Evolutionary conservation across 495 filamentous ascomycete genomes (phyloP).

Genomic region (Daldinia caldariorum): DNA sequence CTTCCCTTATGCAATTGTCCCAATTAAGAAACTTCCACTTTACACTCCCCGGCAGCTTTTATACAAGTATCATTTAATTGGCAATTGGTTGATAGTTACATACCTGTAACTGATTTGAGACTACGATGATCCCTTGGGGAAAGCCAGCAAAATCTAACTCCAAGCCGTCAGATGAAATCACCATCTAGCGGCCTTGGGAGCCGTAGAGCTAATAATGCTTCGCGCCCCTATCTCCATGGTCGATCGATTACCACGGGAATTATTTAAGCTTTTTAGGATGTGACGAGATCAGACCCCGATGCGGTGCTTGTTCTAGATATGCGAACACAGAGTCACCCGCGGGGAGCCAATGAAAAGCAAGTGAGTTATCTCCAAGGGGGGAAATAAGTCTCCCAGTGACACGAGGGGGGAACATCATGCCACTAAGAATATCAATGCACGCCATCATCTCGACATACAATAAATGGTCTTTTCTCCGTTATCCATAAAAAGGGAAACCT

Average conservation of each 20-base stretch:
- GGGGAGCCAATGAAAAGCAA: constrained; percentile 29
- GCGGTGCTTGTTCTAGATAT: constrained; percentile 21
- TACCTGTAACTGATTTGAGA: neutral
- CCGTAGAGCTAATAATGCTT: constrained; percentile 17
- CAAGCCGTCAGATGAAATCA: constrained; percentile 24
- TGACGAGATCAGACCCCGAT: constrained; percentile 28
- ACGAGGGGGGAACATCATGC: constrained; percentile 14
- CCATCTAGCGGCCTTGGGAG: constrained; percentile 6
- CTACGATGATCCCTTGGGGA: neutral
- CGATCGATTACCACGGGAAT: constrained; percentile 30
- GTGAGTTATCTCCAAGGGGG: constrained; percentile 27
- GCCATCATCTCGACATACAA: constrained; percentile 10
- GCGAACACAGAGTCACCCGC: constrained; percentile 7
- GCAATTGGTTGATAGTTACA: neutral
- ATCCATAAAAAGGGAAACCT: neutral
- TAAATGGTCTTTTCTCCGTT: neutral
- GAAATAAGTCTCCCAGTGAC: constrained; percentile 24
- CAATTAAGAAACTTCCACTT: too few relatives aligned
- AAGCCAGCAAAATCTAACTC: constrained; percentile 7
- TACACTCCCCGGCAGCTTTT: too few relatives aligned
- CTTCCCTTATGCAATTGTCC: too few relatives aligned
- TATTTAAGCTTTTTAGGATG: constrained; percentile 21
- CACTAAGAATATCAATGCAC: constrained; percentile 18
- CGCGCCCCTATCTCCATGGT: constrained; percentile 36
- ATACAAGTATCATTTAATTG: too few relatives aligned